A percentile compares a stretch with the other conserved stretches of the same genome.
Conservation (phyloP, 768 basidiomycete species). For the Lenzites betulinus region DNA sequence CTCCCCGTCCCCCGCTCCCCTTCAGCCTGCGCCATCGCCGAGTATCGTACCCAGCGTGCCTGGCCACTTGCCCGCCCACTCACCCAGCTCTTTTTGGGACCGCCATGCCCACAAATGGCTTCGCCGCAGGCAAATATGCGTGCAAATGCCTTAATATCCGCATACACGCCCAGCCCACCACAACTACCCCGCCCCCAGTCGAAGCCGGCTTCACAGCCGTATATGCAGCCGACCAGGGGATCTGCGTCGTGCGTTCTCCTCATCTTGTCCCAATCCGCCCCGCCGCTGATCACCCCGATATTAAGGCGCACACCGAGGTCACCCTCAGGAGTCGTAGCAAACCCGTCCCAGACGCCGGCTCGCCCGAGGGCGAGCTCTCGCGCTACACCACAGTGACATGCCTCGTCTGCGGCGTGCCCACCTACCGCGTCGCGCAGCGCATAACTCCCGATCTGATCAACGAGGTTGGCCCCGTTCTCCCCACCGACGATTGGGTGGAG, state of each 20-base stretch:
- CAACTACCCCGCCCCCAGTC: slow-evolving; percentile 18
- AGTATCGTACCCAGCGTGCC: not conserved
- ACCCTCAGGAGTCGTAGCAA: slow-evolving; percentile 61
- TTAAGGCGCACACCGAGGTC: slow-evolving; percentile 66
- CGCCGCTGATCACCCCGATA: slow-evolving; percentile 12
- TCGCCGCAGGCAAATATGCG: slow-evolving; percentile 41
- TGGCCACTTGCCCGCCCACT: no score
- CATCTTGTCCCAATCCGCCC: not conserved
- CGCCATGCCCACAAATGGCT: slow-evolving; percentile 31
- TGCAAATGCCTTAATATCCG: slow-evolving; percentile 77
- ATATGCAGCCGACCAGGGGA: slow-evolving; percentile 68
- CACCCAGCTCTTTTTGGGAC: not conserved
- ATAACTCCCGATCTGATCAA: slow-evolving; percentile 58
- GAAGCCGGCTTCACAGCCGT: slow-evolving; percentile 51
- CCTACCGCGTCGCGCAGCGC: slow-evolving; percentile 70
- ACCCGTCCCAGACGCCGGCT: slow-evolving; percentile 22
- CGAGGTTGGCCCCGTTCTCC: slow-evolving; percentile 65
- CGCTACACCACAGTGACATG: slow-evolving; percentile 70
- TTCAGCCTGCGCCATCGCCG: not conserved
- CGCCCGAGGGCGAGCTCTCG: slow-evolving; percentile 28
- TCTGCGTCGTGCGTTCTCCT: slow-evolving; percentile 56
- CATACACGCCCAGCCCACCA: slow-evolving; percentile 43
- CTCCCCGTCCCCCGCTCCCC: not conserved
- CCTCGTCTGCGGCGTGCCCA: slow-evolving; percentile 61
- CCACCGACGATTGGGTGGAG: slow-evolving; percentile 78